Evolutionary conservation across 202 grass and related monocot genomes (phyloP).

Genomic region (Panicum hallii): DNA sequence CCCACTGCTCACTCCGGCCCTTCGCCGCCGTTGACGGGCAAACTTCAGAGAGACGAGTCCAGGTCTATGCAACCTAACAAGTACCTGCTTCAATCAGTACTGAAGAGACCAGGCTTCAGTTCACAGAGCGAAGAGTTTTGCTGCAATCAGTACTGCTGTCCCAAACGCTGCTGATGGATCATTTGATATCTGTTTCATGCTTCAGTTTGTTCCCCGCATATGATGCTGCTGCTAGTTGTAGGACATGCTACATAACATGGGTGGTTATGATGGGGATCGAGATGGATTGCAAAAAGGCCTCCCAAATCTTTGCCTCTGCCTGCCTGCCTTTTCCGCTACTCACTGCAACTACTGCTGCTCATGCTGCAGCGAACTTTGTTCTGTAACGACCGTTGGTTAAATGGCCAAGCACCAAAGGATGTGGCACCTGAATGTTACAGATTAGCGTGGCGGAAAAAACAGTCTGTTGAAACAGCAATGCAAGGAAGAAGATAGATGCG

Average conservation of each 20-base stretch:
- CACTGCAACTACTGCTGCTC: slow-evolving; percentile 10
- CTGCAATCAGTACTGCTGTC: not conserved
- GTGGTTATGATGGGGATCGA: not conserved
- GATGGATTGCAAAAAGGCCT: slow-evolving; percentile 42
- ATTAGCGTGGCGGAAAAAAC: too few species aligned
- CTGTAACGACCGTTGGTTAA: too few species aligned
- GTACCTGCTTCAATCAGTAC: not conserved
- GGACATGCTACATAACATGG: slow-evolving; percentile 24
- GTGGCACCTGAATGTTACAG: too few species aligned
- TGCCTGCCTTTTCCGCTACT: slow-evolving; percentile 22
- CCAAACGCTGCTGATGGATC: not conserved
- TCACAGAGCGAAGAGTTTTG: not conserved
- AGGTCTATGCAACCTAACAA: not conserved
- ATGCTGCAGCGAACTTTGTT: too few species aligned
- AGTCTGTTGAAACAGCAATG: too few species aligned
- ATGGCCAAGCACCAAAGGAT: too few species aligned
- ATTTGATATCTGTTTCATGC: too few species aligned
- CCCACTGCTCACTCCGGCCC: not conserved
- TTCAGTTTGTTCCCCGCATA: not conserved
- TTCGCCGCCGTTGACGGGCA: not conserved
- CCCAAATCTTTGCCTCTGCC: slow-evolving; percentile 44
- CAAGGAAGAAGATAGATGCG: too few species aligned
- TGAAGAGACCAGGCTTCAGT: too few species aligned
- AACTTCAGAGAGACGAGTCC: not conserved
- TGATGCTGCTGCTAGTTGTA: not conserved